Evolutionary conservation across 2,329 filamentous ascomycete genomes (phyloP), one percentile per base, ranked within the genome.

Genomic region (Pleoardoris graminearum): DNA sequence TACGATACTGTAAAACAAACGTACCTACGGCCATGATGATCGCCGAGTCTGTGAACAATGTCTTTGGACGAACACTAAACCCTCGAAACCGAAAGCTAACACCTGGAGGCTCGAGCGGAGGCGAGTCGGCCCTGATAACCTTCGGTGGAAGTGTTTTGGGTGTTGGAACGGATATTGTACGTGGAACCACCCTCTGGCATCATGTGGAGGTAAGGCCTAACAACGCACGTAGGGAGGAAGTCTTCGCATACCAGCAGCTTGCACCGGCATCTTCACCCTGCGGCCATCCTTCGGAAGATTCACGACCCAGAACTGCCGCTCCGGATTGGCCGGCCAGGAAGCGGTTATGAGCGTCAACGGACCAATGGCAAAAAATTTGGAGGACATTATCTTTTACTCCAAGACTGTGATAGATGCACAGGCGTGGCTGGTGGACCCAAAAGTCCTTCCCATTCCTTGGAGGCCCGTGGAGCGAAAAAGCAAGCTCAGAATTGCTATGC

Each of bases 1-100:
- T 90, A 0, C 72, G 87, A n/a, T 87, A 89, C 58, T 80, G 82
- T 58, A 89, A 89, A 71, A 89, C 87, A 0, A 89, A 88, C 60
- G 76, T 89, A 2, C 86, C 87, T 0, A 86, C 83, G 1, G 83
- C 84, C 11, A 85, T 87, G 79, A 87, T 89, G 85, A 86, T 87
- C 46, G 80, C 84, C 11, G 86, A 88, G 65, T 82, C 79, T 1
- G 82, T 86, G 14, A 88, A 88, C 71, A 86, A 87, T 59, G 76
- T 82, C 1, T 84, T 85, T 60, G 86, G 85, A 7, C 77, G 84
- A 11, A 86, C 84, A 0, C 66, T 83, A 19, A 87, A 87, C 63
- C 86, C 87, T 0, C 71, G 74, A 6, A 86, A 87, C 63, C 79
- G 82, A 21, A 72, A 72, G 2, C 75, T 84, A 3, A 87, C 85